A percentile compares a stretch with the other conserved stretches of the same genome.
These are phyloP conservation scores for Talaromyces sp. DNA, from an alignment of 2,329 filamentous ascomycete species.

Conservation along the genomic window DNA sequence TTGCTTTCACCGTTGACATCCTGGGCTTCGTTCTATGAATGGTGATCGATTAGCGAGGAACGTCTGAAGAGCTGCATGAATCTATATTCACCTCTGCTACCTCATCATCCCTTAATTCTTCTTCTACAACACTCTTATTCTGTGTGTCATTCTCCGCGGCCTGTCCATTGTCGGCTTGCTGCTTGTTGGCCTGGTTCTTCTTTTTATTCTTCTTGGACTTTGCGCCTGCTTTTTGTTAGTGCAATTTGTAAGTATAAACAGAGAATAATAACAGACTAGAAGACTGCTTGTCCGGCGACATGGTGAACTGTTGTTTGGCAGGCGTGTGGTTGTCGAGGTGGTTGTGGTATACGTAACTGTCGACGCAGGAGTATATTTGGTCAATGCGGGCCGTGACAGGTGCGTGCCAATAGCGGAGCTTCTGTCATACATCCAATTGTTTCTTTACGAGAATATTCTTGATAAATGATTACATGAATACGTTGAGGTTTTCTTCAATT, in stretches of 20 bases:
- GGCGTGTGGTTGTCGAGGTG: not conserved
- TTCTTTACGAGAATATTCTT: no score
- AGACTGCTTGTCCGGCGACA: constrained; percentile 18
- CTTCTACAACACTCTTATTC: constrained; percentile 22
- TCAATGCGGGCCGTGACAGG: constrained; percentile 3
- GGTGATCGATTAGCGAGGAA: not conserved
- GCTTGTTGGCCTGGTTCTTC: constrained; percentile 52
- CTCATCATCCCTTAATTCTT: constrained; percentile 37
- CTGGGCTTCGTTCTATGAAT: constrained; percentile 12
- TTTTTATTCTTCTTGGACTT: constrained; percentile 59
- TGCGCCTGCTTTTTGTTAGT: constrained; percentile 30
- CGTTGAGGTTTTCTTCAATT: not conserved
- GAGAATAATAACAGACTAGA: constrained; percentile 17
- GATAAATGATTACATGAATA: not conserved
- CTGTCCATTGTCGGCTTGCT: constrained; percentile 37
- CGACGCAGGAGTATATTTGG: not conserved
- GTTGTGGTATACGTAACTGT: constrained; percentile 11
- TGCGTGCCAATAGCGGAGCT: constrained; percentile 8
- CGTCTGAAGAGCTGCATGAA: not conserved
- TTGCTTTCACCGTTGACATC: constrained; percentile 12
- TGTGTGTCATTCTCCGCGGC: constrained; percentile 24
- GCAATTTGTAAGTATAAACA: constrained; percentile 21
- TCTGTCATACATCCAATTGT: no score
- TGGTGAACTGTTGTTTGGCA: not conserved
- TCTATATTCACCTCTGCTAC: constrained; percentile 40